phyloP scores from a whole-genome alignment of 305 asterid species.

The Fraxinus sp. region DNA sequence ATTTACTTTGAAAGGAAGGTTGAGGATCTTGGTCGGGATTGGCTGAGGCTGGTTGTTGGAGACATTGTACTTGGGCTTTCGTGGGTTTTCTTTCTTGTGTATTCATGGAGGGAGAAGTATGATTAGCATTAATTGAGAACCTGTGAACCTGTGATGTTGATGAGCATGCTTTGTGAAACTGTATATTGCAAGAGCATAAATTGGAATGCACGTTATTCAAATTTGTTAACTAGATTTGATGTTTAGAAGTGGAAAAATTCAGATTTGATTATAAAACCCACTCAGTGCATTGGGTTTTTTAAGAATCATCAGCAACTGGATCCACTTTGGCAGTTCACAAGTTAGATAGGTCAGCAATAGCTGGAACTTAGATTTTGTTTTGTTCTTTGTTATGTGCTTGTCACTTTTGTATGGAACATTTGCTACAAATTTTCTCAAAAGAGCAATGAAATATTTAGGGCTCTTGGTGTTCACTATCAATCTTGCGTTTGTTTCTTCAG shows the following conservation, averaged over 20 bases:
- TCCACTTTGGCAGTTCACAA: constrained; percentile 4
- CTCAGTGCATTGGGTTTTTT: neutral
- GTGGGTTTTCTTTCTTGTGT: constrained; percentile 80
- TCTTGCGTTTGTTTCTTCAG: neutral
- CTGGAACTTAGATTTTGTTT: constrained; percentile 9
- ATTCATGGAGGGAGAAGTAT: constrained; percentile 93
- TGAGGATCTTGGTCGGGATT: constrained; percentile 82
- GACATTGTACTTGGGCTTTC: constrained; percentile 72
- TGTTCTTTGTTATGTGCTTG: constrained; percentile 1
- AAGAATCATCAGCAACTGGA: neutral
- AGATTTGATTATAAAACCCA: neutral
- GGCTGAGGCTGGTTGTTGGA: constrained; percentile 77
- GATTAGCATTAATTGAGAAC: constrained; percentile 37
- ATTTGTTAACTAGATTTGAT: neutral
- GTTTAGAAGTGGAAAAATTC: neutral
- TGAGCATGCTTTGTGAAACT: neutral
- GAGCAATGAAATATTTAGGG: constrained; percentile 12
- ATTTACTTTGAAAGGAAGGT: constrained; percentile 77
- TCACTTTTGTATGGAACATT: constrained; percentile 23
- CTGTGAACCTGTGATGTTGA: neutral
- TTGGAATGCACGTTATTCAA: neutral
- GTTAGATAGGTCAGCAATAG: neutral
- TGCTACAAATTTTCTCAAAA: constrained; percentile 33
- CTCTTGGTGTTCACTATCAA: constrained; percentile 6
- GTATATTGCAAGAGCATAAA: neutral